A percentile compares a stretch with the other conserved stretches of the same genome.
phyloP scores from a whole-genome alignment of 768 basidiomycete genomes.

The Serendipita sp. region DNA sequence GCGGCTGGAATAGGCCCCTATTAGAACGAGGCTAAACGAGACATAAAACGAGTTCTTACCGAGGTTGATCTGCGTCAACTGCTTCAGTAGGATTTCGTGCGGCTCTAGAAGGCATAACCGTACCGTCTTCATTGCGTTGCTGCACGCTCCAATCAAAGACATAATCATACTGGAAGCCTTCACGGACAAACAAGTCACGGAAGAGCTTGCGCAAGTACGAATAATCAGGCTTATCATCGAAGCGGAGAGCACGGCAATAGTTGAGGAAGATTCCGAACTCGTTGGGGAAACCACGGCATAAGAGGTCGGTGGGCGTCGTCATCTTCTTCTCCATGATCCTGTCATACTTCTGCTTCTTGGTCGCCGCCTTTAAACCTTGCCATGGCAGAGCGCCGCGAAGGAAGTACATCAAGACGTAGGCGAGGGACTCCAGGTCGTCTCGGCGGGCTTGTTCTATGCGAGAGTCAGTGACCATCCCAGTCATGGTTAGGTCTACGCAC shows the following conservation, averaged over 20 bases:
- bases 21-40: neutral
- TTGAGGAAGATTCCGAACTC: slow-evolving; percentile 99
- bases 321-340: slow-evolving; percentile 99
- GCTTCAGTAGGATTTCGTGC: neutral
- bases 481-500: slow-evolving; percentile 8
- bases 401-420: slow-evolving; percentile 99
- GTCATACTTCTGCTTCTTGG: slow-evolving; percentile 99
- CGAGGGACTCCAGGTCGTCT: slow-evolving; percentile 95
- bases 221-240: slow-evolving; percentile 99
- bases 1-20: neutral
- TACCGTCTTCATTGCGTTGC: slow-evolving; percentile 17
- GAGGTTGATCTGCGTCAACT: slow-evolving; percentile 6
- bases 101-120: neutral
- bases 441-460: slow-evolving; percentile 79
- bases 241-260: slow-evolving; percentile 95
- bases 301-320: slow-evolving; percentile 91
- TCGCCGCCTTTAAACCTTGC: slow-evolving; percentile 99
- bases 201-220: slow-evolving; percentile 99
- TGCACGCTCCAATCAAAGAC: slow-evolving; percentile 98
- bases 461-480: neutral
- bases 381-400: slow-evolving; percentile 94
- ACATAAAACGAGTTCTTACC: neutral
- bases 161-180: slow-evolving; percentile 98
- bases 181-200: slow-evolving; percentile 92
- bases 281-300: slow-evolving; percentile 99